Evolutionary conservation across 805 yeast genomes (phyloP).

Genomic region (Candida sakaeoensis): DNA sequence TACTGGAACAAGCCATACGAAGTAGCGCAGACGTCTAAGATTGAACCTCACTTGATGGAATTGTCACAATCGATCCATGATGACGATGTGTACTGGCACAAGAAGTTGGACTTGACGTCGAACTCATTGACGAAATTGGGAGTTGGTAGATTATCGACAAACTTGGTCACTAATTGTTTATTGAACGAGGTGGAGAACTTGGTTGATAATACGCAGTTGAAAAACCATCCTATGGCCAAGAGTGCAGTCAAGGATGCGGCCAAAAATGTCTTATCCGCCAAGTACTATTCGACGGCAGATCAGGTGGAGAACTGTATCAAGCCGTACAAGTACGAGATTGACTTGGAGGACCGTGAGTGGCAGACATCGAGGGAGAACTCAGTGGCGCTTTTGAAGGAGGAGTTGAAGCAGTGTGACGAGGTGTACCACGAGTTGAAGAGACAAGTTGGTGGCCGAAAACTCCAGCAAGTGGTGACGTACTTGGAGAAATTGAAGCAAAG

Average conservation of each 20-base stretch:
- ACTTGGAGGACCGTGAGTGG: conserved; percentile 96
- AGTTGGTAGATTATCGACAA: conserved; percentile 85
- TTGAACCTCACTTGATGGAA: conserved; percentile 51
- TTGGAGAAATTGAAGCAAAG: conserved; percentile 47
- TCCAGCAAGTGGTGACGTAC: conserved; percentile 78
- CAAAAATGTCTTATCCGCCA: conserved; percentile 65
- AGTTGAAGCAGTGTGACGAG: conserved; percentile 73
- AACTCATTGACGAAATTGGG: conserved; percentile 84
- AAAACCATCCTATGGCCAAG: conserved; percentile 83
- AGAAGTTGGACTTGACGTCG: conserved; percentile 79
- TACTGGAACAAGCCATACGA: conserved; percentile 79
- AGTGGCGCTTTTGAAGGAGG: conserved; percentile 70
- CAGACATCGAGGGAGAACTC: conserved; percentile 74
- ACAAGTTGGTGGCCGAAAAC: conserved; percentile 78
- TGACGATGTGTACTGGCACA: conserved; percentile 82
- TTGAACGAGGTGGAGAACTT: conserved; percentile 73
- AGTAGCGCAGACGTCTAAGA: conserved; percentile 11
- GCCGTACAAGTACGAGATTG: conserved; percentile 96
- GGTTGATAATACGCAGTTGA: conserved; percentile 68
- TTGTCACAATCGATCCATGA: conserved; percentile 45
- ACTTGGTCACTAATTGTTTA: conserved; percentile 75
- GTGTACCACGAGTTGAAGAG: conserved; percentile 57
- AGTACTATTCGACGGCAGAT: conserved; percentile 90
- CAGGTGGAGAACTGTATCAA: conserved; percentile 98
- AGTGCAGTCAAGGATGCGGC: conserved; percentile 85